A percentile compares a stretch with the other conserved stretches of the same genome.
Conservation (phyloP, 1,139 yeast genomes). For the Pneumocystis carinii region DNA sequence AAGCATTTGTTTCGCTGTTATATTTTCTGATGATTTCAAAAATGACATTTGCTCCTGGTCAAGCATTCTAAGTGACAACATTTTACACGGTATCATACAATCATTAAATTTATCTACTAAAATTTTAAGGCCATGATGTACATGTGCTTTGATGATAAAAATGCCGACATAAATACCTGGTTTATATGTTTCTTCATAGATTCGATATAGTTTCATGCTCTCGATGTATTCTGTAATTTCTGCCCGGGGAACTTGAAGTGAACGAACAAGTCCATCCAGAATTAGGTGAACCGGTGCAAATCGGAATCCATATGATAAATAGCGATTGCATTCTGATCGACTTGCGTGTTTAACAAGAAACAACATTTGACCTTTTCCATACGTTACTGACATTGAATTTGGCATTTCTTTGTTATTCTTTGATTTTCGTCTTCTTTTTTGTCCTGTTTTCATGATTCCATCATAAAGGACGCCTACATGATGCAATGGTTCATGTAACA, state of each 20-base stretch:
- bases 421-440: neutral
- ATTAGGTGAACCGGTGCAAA: slow-evolving; percentile 3
- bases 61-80: neutral
- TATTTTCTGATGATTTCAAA: neutral
- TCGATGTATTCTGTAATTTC: neutral
- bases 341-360: slow-evolving; percentile 6
- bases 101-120: slow-evolving; percentile 2
- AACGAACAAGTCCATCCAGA: neutral
- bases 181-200: neutral
- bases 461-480: slow-evolving; percentile 6
- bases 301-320: slow-evolving; percentile 4
- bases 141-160: slow-evolving; percentile 2
- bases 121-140: slow-evolving; percentile 5
- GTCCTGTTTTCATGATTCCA: slow-evolving; percentile 4
- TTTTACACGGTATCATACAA: slow-evolving; percentile 1
- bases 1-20: neutral
- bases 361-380: slow-evolving; percentile 4
- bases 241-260: slow-evolving; percentile 1
- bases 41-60: neutral
- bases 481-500: slow-evolving; percentile 1
- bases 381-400: neutral
- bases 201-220: slow-evolving; percentile 2
- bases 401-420: neutral
- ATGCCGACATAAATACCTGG: slow-evolving; percentile 7
- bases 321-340: neutral